Evolutionary conservation across 2,329 filamentous ascomycete species (phyloP).

Genomic region (Talaromyces marneffei): DNA sequence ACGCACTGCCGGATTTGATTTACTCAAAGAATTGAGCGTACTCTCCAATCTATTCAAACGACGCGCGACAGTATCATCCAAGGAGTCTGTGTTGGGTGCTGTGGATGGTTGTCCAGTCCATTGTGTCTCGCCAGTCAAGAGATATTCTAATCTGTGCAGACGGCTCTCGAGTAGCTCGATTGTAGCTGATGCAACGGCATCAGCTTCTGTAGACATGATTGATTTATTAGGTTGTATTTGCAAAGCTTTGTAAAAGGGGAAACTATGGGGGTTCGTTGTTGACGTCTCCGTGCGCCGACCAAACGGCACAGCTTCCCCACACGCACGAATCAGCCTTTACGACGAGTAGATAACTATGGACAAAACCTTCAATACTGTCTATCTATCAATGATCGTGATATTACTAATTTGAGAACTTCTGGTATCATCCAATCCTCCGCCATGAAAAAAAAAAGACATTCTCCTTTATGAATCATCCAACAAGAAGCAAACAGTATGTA

Average conservation of each 20-base stretch:
- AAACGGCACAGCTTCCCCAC: not conserved
- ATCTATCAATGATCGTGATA: not conserved
- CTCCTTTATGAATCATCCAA: not conserved
- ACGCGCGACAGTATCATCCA: slow-evolving; percentile 36
- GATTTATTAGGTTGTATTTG: slow-evolving; percentile 1
- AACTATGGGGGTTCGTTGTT: not conserved
- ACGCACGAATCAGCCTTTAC: not conserved
- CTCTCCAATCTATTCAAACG: slow-evolving; percentile 35
- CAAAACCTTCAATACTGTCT: not conserved
- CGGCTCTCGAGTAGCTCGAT: slow-evolving; percentile 42
- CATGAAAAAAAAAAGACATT: not conserved
- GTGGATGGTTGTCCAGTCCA: slow-evolving; percentile 36
- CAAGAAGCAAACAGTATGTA: not conserved
- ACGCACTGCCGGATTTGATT: slow-evolving; percentile 33
- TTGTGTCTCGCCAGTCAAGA: slow-evolving; percentile 38
- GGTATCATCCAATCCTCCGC: not conserved
- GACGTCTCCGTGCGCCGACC: not conserved
- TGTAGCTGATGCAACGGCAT: slow-evolving; percentile 34
- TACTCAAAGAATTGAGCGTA: slow-evolving; percentile 34
- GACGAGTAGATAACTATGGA: not conserved
- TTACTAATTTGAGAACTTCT: not conserved
- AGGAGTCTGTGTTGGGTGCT: slow-evolving; percentile 28
- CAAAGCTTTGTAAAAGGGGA: not conserved
- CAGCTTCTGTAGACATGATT: slow-evolving; percentile 30
- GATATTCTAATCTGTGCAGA: slow-evolving; percentile 40